Conservation (phyloP, 2,329 filamentous ascomycete species). For the Penicillium verrucosum region DNA sequence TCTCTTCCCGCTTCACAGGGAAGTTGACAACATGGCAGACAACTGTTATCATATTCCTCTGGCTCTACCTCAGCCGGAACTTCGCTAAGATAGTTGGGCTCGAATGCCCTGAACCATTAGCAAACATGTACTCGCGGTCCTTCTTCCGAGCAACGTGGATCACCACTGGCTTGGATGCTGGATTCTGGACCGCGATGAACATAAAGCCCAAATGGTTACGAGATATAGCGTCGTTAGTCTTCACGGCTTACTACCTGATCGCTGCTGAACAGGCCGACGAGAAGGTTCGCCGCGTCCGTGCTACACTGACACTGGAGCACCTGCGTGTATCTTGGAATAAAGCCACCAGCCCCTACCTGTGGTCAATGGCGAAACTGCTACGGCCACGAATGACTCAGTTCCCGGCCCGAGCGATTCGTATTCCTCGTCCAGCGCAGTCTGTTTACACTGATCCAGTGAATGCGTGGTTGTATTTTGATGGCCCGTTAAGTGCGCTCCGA, state of each 20-base stretch:
- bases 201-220: conserved; percentile 76
- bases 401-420: conserved; percentile 76
- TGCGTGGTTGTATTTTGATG: conserved; percentile 93
- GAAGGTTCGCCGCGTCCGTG: conserved; percentile 88
- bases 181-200: conserved; percentile 98
- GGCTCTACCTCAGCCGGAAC: conserved; percentile 87
- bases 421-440: conserved; percentile 74
- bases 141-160: conserved; percentile 98
- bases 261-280: conserved; percentile 93
- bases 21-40: conserved; percentile 86
- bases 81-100: conserved; percentile 89
- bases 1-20: conserved; percentile 69
- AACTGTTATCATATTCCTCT: conserved; percentile 80
- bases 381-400: conserved; percentile 77
- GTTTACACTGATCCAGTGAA: conserved; percentile 78
- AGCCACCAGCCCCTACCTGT: conserved; percentile 79
- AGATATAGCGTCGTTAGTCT: conserved; percentile 77
- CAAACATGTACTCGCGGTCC: conserved; percentile 85
- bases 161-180: conserved; percentile 87
- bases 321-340: conserved; percentile 95
- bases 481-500: conserved; percentile 72
- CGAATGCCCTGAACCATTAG: conserved; percentile 87
- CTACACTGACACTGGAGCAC: conserved; percentile 84
- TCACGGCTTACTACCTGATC: conserved; percentile 86
- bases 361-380: conserved; percentile 67